These are phyloP conservation scores for Salvia miltiorrhiza DNA, from an alignment of 257 asterid genomes.

Conservation along the genomic window DNA sequence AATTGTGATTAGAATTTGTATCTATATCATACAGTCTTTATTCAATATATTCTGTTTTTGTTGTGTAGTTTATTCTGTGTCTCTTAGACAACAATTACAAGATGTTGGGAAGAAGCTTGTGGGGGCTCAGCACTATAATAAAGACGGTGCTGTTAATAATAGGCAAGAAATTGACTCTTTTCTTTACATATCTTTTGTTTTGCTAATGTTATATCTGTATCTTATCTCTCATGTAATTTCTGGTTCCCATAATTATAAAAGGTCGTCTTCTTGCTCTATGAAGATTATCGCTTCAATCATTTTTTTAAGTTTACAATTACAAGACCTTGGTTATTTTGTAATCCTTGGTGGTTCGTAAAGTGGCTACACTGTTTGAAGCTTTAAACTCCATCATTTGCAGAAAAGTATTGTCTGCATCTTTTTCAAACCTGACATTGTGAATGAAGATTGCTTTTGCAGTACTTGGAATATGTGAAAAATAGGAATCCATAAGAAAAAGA, in stretches of 20 bases:
- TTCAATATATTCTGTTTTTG: conserved; percentile 16
- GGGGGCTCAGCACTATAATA: conserved; percentile 96
- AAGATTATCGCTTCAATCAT: not conserved
- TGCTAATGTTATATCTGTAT: not conserved
- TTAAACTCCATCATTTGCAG: not conserved
- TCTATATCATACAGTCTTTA: conserved; percentile 6
- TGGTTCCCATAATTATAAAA: not conserved
- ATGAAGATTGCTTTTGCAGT: not conserved
- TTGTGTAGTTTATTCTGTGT: conserved; percentile 83
- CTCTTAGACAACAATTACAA: conserved; percentile 90
- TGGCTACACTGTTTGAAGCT: not conserved
- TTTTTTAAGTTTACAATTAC: not conserved
- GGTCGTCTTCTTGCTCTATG: not conserved
- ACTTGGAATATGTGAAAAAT: not conserved
- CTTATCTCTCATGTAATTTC: not conserved
- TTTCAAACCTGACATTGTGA: not conserved
- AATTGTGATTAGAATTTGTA: conserved; percentile 3
- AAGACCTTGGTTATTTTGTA: not conserved
- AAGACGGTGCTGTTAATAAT: conserved; percentile 84
- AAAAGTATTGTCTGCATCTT: not conserved
- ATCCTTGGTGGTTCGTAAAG: not conserved
- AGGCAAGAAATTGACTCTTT: conserved; percentile 43
- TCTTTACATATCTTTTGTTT: not conserved
- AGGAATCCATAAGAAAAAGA: not conserved
- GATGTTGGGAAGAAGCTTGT: conserved; percentile 99